A percentile compares a stretch with the other conserved stretches of the same genome.
Conservation (phyloP, 306 rosid genomes). For the cucumber (Cucumis sativus) region Cucumber_9930_V3 NC_026657.2:1041501-1042000, state of each 20-base stretch:
- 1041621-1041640: constrained; percentile 25
- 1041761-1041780: constrained; percentile 45
- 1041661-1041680: constrained; percentile 23
- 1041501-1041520: constrained; percentile 21
- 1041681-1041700: constrained; percentile 38
- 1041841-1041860: constrained; percentile 7
- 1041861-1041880: constrained; percentile 18
- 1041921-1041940: constrained; percentile 21
- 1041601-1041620: constrained; percentile 25
- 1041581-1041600: constrained; percentile 29
- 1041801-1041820: constrained; percentile 15
- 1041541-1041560: constrained; percentile 22
- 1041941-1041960: constrained; percentile 18
- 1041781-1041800: constrained; percentile 36
- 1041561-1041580: constrained; percentile 42
- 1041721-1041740: constrained; percentile 58
- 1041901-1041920: constrained; percentile 28
- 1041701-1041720: constrained; percentile 33
- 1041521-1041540: constrained; percentile 28
- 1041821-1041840: constrained; percentile 12
- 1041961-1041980: constrained; percentile 14
- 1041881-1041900: constrained; percentile 19
- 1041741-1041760: constrained; percentile 76
- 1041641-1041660: constrained; percentile 17
- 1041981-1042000: constrained; percentile 31